Evolutionary conservation across 1,284 basidiomycete species (phyloP), one percentile per base, ranked within the genome.

Genomic region (Cutaneotrichosporon spelunceum): DNA sequence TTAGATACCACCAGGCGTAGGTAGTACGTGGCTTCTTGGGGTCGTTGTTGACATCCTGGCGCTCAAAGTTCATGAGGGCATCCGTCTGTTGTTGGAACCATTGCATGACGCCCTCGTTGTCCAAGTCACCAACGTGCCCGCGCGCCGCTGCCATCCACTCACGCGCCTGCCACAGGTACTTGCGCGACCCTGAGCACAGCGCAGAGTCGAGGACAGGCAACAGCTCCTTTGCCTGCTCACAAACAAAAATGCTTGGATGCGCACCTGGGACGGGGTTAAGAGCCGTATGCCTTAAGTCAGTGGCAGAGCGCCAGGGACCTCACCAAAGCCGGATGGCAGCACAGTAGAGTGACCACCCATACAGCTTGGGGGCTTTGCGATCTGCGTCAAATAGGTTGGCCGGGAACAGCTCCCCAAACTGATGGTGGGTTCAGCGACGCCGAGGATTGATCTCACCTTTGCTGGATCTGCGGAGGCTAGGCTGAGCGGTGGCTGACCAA

Each of bases 341-440:
- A 44, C 70, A 65, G 61, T 68, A 72, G 19, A 73, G 64, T 0
- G 63, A 56, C 70, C 72, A 71, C 16, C 64, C 64, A 14, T 64
- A 69, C 16, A 57, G 19, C 53, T 57, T 30, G 23, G 39, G 54
- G 1, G 42, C 24, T n/a, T 30, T 45, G 8, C 11, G 24, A 30
- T 56, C 54, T 19, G 10, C 42, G 8, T 44, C 42, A 45, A 45
- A 44, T 52, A 59, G 47, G 27, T 67, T 67, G 9, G 67, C 60
- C 11, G 70, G 70, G 45, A 70, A 72, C 16, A 72, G 57, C n/a
- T 70, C 19, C 4, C 60, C 39, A 29, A 70, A 72, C 72, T 72
- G 48, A 19, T 14, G 3, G 21, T 57, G 30, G 59, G 50, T 29
- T 30, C n/a, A 30, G 19, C 27, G n/a, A 21, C 23, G n/a, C 24